Percentiles rank a stretch among this genome's conserved stretches.
phyloP scores from a whole-genome alignment of 768 basidiomycete genomes.

The Hericium alpestre region DNA sequence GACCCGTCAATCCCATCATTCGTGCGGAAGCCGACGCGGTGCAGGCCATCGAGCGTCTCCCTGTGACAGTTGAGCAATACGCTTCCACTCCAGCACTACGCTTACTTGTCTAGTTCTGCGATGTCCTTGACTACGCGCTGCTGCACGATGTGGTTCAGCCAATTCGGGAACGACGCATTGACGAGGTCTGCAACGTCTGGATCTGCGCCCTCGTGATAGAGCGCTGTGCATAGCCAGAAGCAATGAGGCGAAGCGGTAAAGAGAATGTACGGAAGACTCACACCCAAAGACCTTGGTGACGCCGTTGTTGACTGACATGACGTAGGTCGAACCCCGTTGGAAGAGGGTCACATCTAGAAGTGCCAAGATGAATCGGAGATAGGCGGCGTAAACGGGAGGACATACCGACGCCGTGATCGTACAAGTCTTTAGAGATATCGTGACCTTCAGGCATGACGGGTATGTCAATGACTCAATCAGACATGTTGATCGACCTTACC shows the following conservation, averaged over 20 bases:
- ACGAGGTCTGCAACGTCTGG: constrained; percentile 47
- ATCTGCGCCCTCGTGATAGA: constrained; percentile 9
- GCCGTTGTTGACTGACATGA: constrained; percentile 22
- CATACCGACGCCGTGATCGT: constrained; percentile 18
- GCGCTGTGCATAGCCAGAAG: background rate
- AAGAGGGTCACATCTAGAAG: constrained; percentile 13
- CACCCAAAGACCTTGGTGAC: constrained; percentile 6
- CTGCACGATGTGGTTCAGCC: constrained; percentile 18
- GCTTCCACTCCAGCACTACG: background rate
- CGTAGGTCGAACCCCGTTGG: constrained; percentile 27
- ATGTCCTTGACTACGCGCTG: constrained; percentile 30
- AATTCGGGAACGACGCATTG: constrained; percentile 28
- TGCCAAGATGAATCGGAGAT: background rate
- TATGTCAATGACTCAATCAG: background rate
- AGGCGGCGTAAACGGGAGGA: background rate
- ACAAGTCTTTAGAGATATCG: constrained; percentile 23
- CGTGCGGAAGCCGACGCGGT: constrained; percentile 42
- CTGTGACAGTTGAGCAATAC: constrained; percentile 15
- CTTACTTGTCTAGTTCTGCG: constrained; percentile 44
- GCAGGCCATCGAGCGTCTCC: constrained; percentile 43
- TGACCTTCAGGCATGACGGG: constrained; percentile 10
- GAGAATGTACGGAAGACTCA: background rate
- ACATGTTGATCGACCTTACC: background rate
- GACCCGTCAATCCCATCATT: constrained; percentile 37
- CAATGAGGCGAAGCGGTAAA: background rate